Evolutionary conservation across 2,329 filamentous ascomycete genomes (phyloP).

Genomic region (Coleophoma cylindrospora): DNA sequence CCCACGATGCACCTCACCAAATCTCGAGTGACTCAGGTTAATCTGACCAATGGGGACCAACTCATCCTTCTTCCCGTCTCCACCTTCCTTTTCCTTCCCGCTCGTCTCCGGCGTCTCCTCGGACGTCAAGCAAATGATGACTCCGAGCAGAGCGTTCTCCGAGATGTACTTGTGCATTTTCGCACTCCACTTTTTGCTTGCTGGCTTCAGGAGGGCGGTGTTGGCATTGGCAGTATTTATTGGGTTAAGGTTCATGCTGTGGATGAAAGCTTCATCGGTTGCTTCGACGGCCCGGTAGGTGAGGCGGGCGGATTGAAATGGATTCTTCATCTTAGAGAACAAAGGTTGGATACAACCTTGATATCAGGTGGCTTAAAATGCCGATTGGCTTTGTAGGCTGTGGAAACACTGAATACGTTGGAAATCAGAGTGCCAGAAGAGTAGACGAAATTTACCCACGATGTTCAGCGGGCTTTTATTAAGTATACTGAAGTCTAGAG

Average conservation of each 20-base stretch:
- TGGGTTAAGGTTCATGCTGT: slow-evolving; percentile 24
- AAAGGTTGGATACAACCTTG: too few relatives aligned
- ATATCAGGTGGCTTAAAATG: too few relatives aligned
- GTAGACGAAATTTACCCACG: too few relatives aligned
- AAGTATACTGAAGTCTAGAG: too few relatives aligned
- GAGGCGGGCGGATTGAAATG: slow-evolving; percentile 26
- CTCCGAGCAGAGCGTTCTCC: slow-evolving; percentile 28
- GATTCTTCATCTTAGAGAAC: neutral
- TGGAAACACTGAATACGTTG: too few relatives aligned
- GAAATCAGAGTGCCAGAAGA: too few relatives aligned
- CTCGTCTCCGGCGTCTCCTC: slow-evolving; percentile 7
- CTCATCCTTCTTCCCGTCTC: neutral
- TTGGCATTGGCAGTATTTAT: slow-evolving; percentile 22
- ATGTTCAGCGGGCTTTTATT: too few relatives aligned
- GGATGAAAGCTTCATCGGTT: slow-evolving; percentile 26
- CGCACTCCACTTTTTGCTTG: slow-evolving; percentile 22
- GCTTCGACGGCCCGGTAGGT: slow-evolving; percentile 31
- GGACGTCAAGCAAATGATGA: slow-evolving; percentile 29
- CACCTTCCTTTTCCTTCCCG: neutral
- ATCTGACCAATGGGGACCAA: slow-evolving; percentile 29
- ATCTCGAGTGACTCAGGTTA: slow-evolving; percentile 19
- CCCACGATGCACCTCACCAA: slow-evolving; percentile 29
- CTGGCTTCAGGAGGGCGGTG: slow-evolving; percentile 25
- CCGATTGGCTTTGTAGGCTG: too few relatives aligned
- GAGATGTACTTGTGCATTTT: slow-evolving; percentile 22